phyloP scores from a whole-genome alignment of 345 rosid genomes.

The Citrus sinensis region DVS_A1.0 CM039164.1:21970501-21971000 shows the following conservation, averaged over 20 bases:
- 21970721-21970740: conserved; percentile 68
- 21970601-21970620: conserved; percentile 85
- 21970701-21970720: conserved; percentile 38
- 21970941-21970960: background rate
- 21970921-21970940: background rate
- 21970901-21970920: background rate
- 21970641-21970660: background rate
- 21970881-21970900: background rate
- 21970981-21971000: background rate
- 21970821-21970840: background rate
- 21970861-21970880: no score
- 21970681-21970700: no score
- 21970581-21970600: conserved; percentile 80
- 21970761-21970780: conserved; percentile 49
- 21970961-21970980: background rate
- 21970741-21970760: conserved; percentile 44
- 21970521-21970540: conserved; percentile 74
- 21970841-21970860: background rate
- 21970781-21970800: conserved; percentile 40
- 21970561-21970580: conserved; percentile 64
- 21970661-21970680: background rate
- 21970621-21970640: background rate
- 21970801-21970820: conserved; percentile 4
- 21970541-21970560: conserved; percentile 68
- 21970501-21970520: conserved; percentile 39